These are phyloP conservation scores for Mortierella sp. DNA, from an alignment of 371 early-diverging fungal species.

Conservation along the genomic window DNA sequence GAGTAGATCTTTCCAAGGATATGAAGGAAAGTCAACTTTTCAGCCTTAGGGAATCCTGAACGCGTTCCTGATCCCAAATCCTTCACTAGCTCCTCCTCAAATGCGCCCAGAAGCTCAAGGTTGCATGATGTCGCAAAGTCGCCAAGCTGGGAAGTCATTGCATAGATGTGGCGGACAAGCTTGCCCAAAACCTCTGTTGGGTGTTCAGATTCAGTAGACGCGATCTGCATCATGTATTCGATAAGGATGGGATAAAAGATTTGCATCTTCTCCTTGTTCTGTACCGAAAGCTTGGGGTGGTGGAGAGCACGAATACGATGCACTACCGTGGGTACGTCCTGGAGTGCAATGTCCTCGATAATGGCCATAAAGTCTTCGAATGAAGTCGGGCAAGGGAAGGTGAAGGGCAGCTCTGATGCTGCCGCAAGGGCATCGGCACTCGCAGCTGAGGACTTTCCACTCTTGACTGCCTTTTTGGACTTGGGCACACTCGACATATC, in stretches of 20 bases:
- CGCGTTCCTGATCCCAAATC: slow-evolving; percentile 46
- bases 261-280: slow-evolving; percentile 80
- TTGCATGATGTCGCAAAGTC: slow-evolving; percentile 40
- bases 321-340: slow-evolving; percentile 76
- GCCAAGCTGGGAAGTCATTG: slow-evolving; percentile 51
- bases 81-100: slow-evolving; percentile 53
- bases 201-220: slow-evolving; percentile 23
- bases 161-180: slow-evolving; percentile 48
- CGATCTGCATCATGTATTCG: slow-evolving; percentile 71
- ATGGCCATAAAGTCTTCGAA: slow-evolving; percentile 72
- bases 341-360: slow-evolving; percentile 61
- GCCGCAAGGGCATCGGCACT: slow-evolving; percentile 37
- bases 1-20: slow-evolving; percentile 81
- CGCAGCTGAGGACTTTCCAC: not conserved
- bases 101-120: slow-evolving; percentile 40
- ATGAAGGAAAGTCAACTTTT: slow-evolving; percentile 70
- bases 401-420: slow-evolving; percentile 77
- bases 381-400: slow-evolving; percentile 82
- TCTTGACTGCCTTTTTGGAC: slow-evolving; percentile 28
- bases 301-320: slow-evolving; percentile 85
- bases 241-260: slow-evolving; percentile 71
- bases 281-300: slow-evolving; percentile 79
- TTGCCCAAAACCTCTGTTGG: slow-evolving; percentile 47
- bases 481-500: slow-evolving; percentile 46
- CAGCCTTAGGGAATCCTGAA: slow-evolving; percentile 59